Evolutionary conservation across 2,329 filamentous ascomycete genomes (phyloP), one percentile per base, ranked within the genome.

Genomic region (Sclerotiophoma versabilis): DNA sequence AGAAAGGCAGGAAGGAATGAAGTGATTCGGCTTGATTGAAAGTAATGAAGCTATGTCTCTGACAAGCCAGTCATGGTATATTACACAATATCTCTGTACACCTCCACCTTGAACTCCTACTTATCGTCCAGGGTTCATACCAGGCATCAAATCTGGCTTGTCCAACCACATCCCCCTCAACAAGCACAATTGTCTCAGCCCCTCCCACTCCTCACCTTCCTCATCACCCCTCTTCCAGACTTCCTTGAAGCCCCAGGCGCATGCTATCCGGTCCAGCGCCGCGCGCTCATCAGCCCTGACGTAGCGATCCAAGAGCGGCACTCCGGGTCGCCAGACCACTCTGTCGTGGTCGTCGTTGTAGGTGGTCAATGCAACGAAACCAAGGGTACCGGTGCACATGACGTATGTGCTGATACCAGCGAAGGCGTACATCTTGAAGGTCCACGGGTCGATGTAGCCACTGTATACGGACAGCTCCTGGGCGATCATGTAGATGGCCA

Each of bases 331-430:
- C 95, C 95, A 99, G 2, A 91, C 93, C 5, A 98, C 92, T 17
- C 95, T 86, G 68, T 89, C 88, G 91, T 97, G 96, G 76, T 98
- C 92, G 73, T 98, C 93, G 75, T 97, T 97, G 56, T 88, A 83
- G 27, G 93, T 97, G 22, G 91, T 87, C 54, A 96, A 80, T 8
- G 93, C 92, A 30, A 98, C 86, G 34, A 95, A 78, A 2, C 93
- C 95, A 47, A 98, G 84, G 9, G 88, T 91, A 4, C 86, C 87
- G 4, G 92, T 92, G 59, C 92, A 91, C 17, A 86, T 84, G 34
- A 96, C 82, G 73, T 98, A 99, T 6, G 92, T 90, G 57, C 93
- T 78, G 43, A 95, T 89, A 11, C 91, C 93, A 0, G 84, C 85
- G 70, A 96, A 92, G 4, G 90, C 88, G 56, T 96, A 85, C 10